Evolutionary conservation across 1,284 basidiomycete genomes (phyloP).

Genomic region (Cryptococcus sp.): DNA sequence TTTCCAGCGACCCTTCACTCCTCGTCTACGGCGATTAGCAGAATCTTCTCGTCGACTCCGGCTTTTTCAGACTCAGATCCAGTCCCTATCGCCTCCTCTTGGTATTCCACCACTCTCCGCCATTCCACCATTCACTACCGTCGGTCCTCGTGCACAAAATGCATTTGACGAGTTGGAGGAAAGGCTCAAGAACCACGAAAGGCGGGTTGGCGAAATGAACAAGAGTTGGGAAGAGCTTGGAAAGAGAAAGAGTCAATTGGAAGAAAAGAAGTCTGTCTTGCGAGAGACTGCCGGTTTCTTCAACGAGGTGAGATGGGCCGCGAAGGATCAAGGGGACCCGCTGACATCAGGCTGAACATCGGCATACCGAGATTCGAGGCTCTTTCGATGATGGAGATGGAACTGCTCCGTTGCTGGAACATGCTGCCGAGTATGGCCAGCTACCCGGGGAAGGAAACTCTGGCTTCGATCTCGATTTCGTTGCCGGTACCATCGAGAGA

Average conservation of each 20-base stretch:
- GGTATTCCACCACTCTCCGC: slow-evolving; percentile 77
- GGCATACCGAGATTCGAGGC: slow-evolving; percentile 71
- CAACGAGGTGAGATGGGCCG: slow-evolving; percentile 59
- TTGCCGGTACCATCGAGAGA: slow-evolving; percentile 95
- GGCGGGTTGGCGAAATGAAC: slow-evolving; percentile 86
- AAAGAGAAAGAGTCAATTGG: slow-evolving; percentile 77
- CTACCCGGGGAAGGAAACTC: slow-evolving; percentile 56
- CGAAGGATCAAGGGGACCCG: background rate
- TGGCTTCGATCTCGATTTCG: slow-evolving; percentile 82
- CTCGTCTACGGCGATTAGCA: slow-evolving; percentile 88
- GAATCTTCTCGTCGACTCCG: slow-evolving; percentile 93
- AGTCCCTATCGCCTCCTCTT: slow-evolving; percentile 64
- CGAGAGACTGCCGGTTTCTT: slow-evolving; percentile 97
- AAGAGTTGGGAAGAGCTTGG: slow-evolving; percentile 85
- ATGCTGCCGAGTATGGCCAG: slow-evolving; percentile 63
- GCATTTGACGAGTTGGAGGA: slow-evolving; percentile 90
- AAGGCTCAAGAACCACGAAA: slow-evolving; percentile 82
- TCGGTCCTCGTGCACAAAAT: slow-evolving; percentile 85
- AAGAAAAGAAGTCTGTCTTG: slow-evolving; percentile 90
- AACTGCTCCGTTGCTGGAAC: slow-evolving; percentile 83
- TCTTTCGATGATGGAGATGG: slow-evolving; percentile 81
- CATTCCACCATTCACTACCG: slow-evolving; percentile 73
- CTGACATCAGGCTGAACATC: slow-evolving; percentile 64
- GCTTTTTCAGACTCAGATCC: slow-evolving; percentile 83
- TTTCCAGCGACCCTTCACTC: slow-evolving; percentile 97